Conservation (phyloP, 805 yeast genomes). For the Starmerella tilneyi region DNA sequence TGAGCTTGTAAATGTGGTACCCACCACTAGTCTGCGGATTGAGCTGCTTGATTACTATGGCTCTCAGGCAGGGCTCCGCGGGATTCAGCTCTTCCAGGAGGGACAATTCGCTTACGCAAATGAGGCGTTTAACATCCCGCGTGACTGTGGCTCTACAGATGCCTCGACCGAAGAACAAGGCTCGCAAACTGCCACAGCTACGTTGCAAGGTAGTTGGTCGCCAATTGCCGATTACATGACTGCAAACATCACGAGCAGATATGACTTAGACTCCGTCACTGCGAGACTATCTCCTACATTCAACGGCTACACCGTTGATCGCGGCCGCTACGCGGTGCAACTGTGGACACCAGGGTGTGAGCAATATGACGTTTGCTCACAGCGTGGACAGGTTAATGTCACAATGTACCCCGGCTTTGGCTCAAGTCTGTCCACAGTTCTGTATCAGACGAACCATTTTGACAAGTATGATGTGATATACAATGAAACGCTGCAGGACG, state of each 20-base stretch:
- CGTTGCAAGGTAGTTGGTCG: constrained; percentile 26
- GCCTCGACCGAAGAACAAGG: not conserved
- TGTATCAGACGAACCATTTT: constrained; percentile 72
- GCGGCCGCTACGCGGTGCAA: constrained; percentile 61
- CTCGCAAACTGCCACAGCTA: not conserved
- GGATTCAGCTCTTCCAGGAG: constrained; percentile 59
- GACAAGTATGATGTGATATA: constrained; percentile 72
- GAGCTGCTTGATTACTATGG: constrained; percentile 64
- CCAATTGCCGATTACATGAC: constrained; percentile 25
- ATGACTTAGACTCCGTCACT: constrained; percentile 30
- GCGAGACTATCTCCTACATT: constrained; percentile 46
- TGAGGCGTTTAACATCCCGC: constrained; percentile 41
- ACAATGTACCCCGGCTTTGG: constrained; percentile 47
- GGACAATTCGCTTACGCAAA: constrained; percentile 59
- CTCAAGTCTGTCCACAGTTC: constrained; percentile 34
- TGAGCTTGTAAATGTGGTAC: constrained; percentile 59
- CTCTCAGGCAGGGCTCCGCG: constrained; percentile 52
- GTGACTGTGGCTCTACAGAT: constrained; percentile 5
- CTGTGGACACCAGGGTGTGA: constrained; percentile 83
- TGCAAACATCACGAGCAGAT: constrained; percentile 28
- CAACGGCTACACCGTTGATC: constrained; percentile 46
- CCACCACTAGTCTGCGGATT: constrained; percentile 51
- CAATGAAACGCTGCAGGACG: constrained; percentile 50
- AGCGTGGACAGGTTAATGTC: constrained; percentile 71
- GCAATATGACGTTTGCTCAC: constrained; percentile 52